Evolutionary conservation across 2,329 filamentous ascomycete species (phyloP), one percentile per base, ranked within the genome.

Genomic region (Diaporthe helianthi): DNA sequence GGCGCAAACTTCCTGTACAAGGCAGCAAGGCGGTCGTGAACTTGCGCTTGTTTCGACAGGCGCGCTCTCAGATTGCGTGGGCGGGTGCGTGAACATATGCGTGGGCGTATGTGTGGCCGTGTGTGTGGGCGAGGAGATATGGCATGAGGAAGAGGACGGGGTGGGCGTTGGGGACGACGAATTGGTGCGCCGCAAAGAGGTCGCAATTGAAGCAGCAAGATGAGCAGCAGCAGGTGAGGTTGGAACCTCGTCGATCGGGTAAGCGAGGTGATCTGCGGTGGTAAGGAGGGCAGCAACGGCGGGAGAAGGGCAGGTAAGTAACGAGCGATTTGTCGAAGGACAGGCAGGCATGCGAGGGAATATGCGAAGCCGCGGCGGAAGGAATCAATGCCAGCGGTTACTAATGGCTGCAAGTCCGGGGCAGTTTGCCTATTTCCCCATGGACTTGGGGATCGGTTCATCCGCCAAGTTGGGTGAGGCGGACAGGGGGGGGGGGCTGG

Each of bases 391-490:
- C 46, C 61, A 36, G 33, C 31, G 65, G 44, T 61, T 33, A 67
- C 44, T 67, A 46, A 65, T 65, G 69, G 69, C 69, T 67, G 67
- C 52, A 68, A 63, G 55, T 64, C 67, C 69, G 69, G 67, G 70
- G 70, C 68, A 69, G 70, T 64, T 65, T 70, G 67, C 55, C 67
- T 69, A 69, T 69, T 69, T 69, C 61, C 67, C 68, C 64, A 67
- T 53, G 69, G 69, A 69, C 54, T 58, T 54, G 53, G 65, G 65
- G 65, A 67, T 67, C 65, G 65, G 65, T 55, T 58, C 65, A 67
- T 67, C 65, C 65, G 65, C 53, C 65, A 55, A 67, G 49, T 58
- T 58, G 65, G 65, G 53, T 41, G 52, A 58, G 15, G 15, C 29
- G 52, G 38, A 41, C 41, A 38, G 41, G 52, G 52, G 51, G 53